A percentile compares a stretch with the other conserved stretches of the same genome.
These are phyloP conservation scores for Phytophthora gonapodyides DNA, from an alignment of 352 stramenopile species.

Conservation along the genomic window DNA sequence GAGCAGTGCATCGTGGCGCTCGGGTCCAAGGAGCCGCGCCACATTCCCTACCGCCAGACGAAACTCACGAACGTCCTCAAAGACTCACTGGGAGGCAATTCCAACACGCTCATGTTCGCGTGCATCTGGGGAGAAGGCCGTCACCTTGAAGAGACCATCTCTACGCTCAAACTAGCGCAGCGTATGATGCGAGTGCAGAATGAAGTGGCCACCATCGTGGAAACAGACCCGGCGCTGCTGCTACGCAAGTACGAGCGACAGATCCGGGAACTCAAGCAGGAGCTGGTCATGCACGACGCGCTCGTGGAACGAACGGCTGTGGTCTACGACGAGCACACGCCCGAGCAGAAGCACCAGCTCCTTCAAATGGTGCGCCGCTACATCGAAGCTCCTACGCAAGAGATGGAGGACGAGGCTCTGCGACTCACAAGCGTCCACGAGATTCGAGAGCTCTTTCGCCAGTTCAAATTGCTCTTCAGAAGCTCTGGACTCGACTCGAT, in stretches of 20 bases:
- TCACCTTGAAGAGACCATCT: slow-evolving; percentile 94
- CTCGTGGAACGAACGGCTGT: slow-evolving; percentile 84
- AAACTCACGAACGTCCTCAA: slow-evolving; percentile 96
- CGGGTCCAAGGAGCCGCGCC: slow-evolving; percentile 60
- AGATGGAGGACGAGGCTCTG: slow-evolving; percentile 81
- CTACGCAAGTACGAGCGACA: slow-evolving; percentile 91
- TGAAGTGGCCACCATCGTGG: slow-evolving; percentile 81
- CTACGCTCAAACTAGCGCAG: slow-evolving; percentile 91
- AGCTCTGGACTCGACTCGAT: slow-evolving; percentile 44
- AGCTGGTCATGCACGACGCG: slow-evolving; percentile 95
- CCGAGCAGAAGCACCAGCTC: slow-evolving; percentile 89
- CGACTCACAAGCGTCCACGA: slow-evolving; percentile 87
- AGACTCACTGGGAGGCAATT: slow-evolving; percentile 96
- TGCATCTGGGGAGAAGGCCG: slow-evolving; percentile 93
- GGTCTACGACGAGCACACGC: slow-evolving; percentile 91
- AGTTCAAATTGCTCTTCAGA: slow-evolving; percentile 90
- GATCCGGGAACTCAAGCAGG: slow-evolving; percentile 93
- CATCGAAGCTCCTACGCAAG: slow-evolving; percentile 61
- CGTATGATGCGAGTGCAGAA: slow-evolving; percentile 96
- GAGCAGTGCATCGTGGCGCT: slow-evolving; percentile 95
- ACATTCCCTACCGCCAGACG: slow-evolving; percentile 94
- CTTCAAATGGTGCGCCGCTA: slow-evolving; percentile 74
- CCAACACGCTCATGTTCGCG: slow-evolving; percentile 95
- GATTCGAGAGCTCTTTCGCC: slow-evolving; percentile 92
- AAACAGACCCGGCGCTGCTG: slow-evolving; percentile 85